Base-by-base conservation (phyloP, 164 flowering plant species). In the Tinospora cordifolia region DNA sequence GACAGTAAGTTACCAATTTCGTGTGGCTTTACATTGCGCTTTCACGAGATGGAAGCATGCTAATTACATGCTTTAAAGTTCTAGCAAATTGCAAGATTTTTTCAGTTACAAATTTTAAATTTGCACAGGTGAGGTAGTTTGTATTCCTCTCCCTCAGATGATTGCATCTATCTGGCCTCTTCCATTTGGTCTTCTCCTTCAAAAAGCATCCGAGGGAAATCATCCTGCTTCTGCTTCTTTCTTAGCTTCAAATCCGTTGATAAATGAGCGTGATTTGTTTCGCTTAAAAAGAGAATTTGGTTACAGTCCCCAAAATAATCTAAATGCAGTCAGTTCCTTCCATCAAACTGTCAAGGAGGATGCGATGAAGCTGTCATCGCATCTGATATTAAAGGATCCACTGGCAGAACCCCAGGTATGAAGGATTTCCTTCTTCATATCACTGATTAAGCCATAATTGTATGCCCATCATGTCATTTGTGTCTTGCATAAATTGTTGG, bases 121-220 rank as follows among this genome's bases (percentile, higher is more conserved):
- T 51, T 46, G 14, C 72, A 39, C 82, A 93, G 98, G 98, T 74
- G 99, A 90, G 79, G 81, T 86, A 21, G 81, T 80, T 27, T 80
- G 87, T 19, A 74, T 94, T 69, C 95, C 92, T 11, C 87, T 94
- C 68, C 83, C 89, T 67, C 80, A 82, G 64, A 71, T 84, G 19
- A 72, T 90, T 63, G 75, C 82, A 60, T 90, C 98, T 40, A 88
- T 92, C 73, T 92, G 96, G 97, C 81, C 99, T 74, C 90, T 89
- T 79, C 96, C 99, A 25, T 86, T 77, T 85, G 99, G 99, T 71
- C 78, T 94, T 69, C 85, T 94, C 47, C 87, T 94, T 72, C 97
- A 92, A 80, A 87, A 82, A 68, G 82, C 81, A 26, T 69, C 82
- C 63, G 93, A 86, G 72, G 84, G 77, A 62, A 83, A 67, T 73